Conservation (phyloP, 257 asterid genomes). For the Przewalskia tangutica region DNA sequence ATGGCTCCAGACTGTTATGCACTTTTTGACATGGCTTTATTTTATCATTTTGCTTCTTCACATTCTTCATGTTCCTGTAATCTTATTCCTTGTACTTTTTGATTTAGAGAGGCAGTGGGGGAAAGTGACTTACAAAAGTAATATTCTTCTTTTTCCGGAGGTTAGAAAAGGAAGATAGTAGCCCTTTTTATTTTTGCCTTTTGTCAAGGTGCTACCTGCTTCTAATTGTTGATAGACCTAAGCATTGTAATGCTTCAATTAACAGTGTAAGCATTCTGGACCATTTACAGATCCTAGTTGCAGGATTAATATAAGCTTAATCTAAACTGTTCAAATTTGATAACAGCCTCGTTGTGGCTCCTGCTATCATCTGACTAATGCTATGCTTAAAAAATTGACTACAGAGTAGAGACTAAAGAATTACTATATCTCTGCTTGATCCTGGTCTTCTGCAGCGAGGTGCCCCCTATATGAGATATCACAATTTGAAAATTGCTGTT, state of each 20-base stretch:
- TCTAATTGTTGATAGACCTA: no score
- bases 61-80: no score
- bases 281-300: no score
- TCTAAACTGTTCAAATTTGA: no score
- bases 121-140: not conserved
- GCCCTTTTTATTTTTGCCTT: not conserved
- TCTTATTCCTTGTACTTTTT: not conserved
- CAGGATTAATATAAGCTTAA: no score
- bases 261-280: no score
- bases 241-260: no score
- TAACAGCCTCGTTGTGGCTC: not conserved
- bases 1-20: no score
- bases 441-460: not conserved
- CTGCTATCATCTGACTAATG: not conserved
- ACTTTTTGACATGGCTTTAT: no score
- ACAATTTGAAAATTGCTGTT: not conserved
- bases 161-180: not conserved
- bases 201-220: not conserved
- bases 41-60: no score
- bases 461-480: not conserved
- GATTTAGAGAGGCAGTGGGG: not conserved
- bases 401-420: not conserved
- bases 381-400: not conserved
- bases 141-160: not conserved
- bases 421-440: not conserved